Conservation (phyloP, 2,329 filamentous ascomycete genomes). For the Talaromyces sp. region DNA sequence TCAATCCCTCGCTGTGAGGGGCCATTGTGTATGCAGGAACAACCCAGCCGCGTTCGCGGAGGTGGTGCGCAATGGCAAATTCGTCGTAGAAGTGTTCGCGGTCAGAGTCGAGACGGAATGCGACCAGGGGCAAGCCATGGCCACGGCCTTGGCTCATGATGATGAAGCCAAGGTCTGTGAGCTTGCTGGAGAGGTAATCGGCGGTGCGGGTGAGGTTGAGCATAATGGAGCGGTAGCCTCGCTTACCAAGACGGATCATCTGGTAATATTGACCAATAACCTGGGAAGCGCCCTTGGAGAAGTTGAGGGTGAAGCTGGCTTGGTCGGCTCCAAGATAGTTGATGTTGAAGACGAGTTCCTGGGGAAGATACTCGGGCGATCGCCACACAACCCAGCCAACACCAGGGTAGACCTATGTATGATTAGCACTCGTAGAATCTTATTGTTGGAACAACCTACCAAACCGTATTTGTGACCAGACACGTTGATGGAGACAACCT, state of each 20-base stretch:
- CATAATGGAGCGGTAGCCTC: slow-evolving; percentile 91
- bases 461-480: slow-evolving; percentile 84
- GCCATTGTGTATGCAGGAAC: slow-evolving; percentile 98
- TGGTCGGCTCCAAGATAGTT: slow-evolving; percentile 97
- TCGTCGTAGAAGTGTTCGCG: slow-evolving; percentile 63
- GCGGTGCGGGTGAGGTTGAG: slow-evolving; percentile 84
- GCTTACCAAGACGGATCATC: slow-evolving; percentile 88
- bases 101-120: slow-evolving; percentile 69
- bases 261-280: slow-evolving; percentile 98
- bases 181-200: slow-evolving; percentile 74
- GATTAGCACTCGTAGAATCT: not conserved
- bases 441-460: slow-evolving; percentile 27
- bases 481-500: slow-evolving; percentile 89
- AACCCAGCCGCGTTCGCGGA: slow-evolving; percentile 85
- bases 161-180: slow-evolving; percentile 74
- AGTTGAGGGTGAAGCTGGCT: slow-evolving; percentile 94
- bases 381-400: slow-evolving; percentile 95
- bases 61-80: slow-evolving; percentile 76
- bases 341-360: slow-evolving; percentile 97
- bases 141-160: slow-evolving; percentile 82
- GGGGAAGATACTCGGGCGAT: slow-evolving; percentile 73
- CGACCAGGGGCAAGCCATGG: slow-evolving; percentile 80
- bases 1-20: slow-evolving; percentile 74
- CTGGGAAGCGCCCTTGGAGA: slow-evolving; percentile 90
- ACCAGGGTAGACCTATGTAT: slow-evolving; percentile 68